A percentile compares a stretch with the other conserved stretches of the same genome.
These are phyloP conservation scores for Davidsoniella eucalypti DNA, from an alignment of 2,329 filamentous ascomycete species.

Conservation along the genomic window DNA sequence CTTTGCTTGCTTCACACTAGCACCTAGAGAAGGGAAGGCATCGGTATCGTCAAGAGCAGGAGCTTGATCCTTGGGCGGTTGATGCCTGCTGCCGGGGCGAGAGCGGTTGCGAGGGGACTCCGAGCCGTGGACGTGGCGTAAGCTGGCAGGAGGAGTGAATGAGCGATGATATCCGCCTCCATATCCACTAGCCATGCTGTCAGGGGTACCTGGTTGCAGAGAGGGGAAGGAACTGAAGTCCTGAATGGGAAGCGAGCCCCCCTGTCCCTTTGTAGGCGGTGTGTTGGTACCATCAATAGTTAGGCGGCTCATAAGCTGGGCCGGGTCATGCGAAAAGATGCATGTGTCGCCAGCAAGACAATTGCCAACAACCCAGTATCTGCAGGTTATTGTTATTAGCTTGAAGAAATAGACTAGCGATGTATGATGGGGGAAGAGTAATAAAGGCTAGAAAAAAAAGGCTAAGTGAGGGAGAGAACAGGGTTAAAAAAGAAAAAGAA, in stretches of 20 bases:
- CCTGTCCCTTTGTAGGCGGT: slow-evolving; percentile 44
- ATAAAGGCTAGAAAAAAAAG: slow-evolving; percentile 6
- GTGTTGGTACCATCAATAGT: slow-evolving; percentile 49
- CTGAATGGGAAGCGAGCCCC: slow-evolving; percentile 54
- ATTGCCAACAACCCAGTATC: slow-evolving; percentile 92
- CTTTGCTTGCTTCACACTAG: slow-evolving; percentile 58
- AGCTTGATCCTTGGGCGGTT: slow-evolving; percentile 33
- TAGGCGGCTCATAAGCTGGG: slow-evolving; percentile 68
- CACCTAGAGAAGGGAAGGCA: slow-evolving; percentile 79
- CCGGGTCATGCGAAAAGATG: slow-evolving; percentile 92
- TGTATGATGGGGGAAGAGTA: slow-evolving; percentile 5
- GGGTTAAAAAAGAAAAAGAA: slow-evolving; percentile 12
- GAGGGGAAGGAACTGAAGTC: slow-evolving; percentile 77
- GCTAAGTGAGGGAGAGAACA: not conserved
- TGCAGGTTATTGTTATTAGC: slow-evolving; percentile 21
- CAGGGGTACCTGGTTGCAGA: slow-evolving; percentile 43
- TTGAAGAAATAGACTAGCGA: slow-evolving; percentile 15
- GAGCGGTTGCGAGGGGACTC: slow-evolving; percentile 59
- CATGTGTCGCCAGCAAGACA: slow-evolving; percentile 88
- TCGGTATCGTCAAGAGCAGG: slow-evolving; percentile 84
- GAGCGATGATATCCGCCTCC: slow-evolving; percentile 34
- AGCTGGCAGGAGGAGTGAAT: slow-evolving; percentile 51
- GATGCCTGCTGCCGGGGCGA: slow-evolving; percentile 66
- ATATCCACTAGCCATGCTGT: slow-evolving; percentile 28
- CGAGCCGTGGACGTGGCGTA: slow-evolving; percentile 45